Base-by-base conservation (phyloP, 2,329 filamentous ascomycete species). In the Phoma herbarum region DNA sequence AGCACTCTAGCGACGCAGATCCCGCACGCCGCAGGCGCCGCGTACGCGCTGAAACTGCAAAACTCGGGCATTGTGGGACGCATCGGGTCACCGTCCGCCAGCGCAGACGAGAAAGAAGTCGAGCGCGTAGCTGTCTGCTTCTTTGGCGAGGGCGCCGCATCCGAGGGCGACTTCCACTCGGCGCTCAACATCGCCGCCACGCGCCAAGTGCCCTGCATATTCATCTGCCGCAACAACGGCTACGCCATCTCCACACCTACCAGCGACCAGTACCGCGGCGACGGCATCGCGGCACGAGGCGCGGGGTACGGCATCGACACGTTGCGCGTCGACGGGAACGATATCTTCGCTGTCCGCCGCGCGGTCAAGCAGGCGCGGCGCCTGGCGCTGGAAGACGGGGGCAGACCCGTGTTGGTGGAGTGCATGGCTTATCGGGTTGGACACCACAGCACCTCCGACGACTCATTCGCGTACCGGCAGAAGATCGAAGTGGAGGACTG, bases 381-480 rank as follows among this genome's bases (percentile, higher is more conserved):
- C 47, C 86, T 94, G 71, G 93, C 94, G 0, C 83, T 98, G 3
- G 82, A 90, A 55, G 88, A 91, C 42, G 92, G 91, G n/a, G 91
- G 92, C 4, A 87, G 86, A 62, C 93, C 92, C 0, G 86, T 99
- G 0, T 81, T 99, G 8, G 90, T 99, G 39, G 95, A 99, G 79
- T 93, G 93, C 55, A 96, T 99, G 91, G 94, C 91, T 23, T 99
- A 99, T 79, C 92, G 95, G n/a, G 93, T 98, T 42, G 94, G 91
- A 7, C 93, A 99, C 75, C 95, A 99, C 80, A 97, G 92, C 78
- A 99, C 95, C 0, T 95, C 91, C 0, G 95, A 99, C 73, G 95
- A 99, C 79, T 95, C 91, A 25, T 99, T 97, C 72, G 95, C 95
- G 0, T 99, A 99, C 80, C 90, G 95, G 9, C 93, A 93, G 1